Evolutionary conservation across 768 basidiomycete species (phyloP).

Genomic region (Lyophyllum shimeji): DNA sequence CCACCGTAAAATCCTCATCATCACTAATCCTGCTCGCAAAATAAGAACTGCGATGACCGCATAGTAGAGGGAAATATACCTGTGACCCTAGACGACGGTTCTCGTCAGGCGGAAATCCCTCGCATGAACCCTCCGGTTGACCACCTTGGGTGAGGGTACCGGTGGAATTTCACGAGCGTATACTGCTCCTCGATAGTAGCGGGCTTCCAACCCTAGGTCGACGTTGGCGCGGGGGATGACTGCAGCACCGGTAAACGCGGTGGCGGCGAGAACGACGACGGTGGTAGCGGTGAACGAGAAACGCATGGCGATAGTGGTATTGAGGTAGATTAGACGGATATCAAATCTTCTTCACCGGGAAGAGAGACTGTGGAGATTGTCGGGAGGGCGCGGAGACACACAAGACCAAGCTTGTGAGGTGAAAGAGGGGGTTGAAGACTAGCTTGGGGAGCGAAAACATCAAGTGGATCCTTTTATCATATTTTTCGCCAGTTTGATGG

Average conservation of each 20-base stretch:
- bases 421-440: constrained; percentile 30
- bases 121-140: constrained; percentile 10
- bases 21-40: background rate
- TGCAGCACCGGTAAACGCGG: constrained; percentile 25
- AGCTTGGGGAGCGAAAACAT: constrained; percentile 25
- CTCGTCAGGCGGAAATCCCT: constrained; percentile 17
- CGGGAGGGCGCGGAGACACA: constrained; percentile 20
- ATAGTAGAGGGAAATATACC: background rate
- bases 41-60: background rate
- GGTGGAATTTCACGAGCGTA: constrained; percentile 18
- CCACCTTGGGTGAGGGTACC: background rate
- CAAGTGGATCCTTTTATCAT: constrained; percentile 3
- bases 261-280: constrained; percentile 21
- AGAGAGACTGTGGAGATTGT: constrained; percentile 16
- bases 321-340: constrained; percentile 8
- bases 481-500: constrained; percentile 10
- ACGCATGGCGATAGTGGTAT: constrained; percentile 25
- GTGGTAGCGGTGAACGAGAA: constrained; percentile 20
- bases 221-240: constrained; percentile 25
- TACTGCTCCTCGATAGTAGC: constrained; percentile 20
- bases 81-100: constrained; percentile 9
- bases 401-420: constrained; percentile 35
- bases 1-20: background rate
- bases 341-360: constrained; percentile 25
- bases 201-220: constrained; percentile 18